phyloP scores from a whole-genome alignment of 1,139 yeast genomes.

The Taphrina confusa region DNA sequence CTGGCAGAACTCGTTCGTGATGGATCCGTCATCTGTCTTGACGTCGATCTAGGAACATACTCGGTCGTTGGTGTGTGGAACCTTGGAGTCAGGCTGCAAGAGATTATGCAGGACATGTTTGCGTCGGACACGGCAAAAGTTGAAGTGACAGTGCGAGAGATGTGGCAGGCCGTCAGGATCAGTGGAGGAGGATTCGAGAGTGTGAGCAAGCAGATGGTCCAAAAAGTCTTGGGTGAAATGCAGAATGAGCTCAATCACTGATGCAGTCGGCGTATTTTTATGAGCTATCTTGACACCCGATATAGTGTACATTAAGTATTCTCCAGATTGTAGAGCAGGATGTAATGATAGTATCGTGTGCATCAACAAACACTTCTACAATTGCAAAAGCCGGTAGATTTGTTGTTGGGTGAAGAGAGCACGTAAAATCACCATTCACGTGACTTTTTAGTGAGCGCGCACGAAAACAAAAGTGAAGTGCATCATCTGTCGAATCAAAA shows the following conservation, averaged over 20 bases:
- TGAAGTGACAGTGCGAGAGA: constrained; percentile 14
- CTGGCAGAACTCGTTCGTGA: constrained; percentile 25
- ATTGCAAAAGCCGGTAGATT: no score
- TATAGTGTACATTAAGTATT: no score
- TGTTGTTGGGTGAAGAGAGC: no score
- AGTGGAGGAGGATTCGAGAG: constrained; percentile 9
- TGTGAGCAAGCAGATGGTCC: constrained; percentile 25
- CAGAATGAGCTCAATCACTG: no score
- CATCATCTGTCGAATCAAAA: neutral
- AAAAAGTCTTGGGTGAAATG: neutral
- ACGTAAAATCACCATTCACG: no score
- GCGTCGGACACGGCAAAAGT: neutral
- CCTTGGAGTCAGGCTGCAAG: constrained; percentile 15
- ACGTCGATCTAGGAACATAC: constrained; percentile 7
- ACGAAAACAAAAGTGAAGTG: constrained; percentile 6
- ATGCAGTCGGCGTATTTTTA: no score
- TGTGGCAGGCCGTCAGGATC: constrained; percentile 13
- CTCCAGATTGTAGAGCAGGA: no score
- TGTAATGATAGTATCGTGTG: no score
- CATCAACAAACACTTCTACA: no score
- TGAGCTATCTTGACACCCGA: no score
- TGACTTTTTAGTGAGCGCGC: no score
- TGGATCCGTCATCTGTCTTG: constrained; percentile 17
- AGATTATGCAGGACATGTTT: constrained; percentile 1
- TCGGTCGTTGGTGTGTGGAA: constrained; percentile 34